A percentile compares a stretch with the other conserved stretches of the same genome.
Evolutionary conservation across 495 filamentous ascomycete genomes (phyloP).

Genomic region (Penicillium malachiteum): DNA sequence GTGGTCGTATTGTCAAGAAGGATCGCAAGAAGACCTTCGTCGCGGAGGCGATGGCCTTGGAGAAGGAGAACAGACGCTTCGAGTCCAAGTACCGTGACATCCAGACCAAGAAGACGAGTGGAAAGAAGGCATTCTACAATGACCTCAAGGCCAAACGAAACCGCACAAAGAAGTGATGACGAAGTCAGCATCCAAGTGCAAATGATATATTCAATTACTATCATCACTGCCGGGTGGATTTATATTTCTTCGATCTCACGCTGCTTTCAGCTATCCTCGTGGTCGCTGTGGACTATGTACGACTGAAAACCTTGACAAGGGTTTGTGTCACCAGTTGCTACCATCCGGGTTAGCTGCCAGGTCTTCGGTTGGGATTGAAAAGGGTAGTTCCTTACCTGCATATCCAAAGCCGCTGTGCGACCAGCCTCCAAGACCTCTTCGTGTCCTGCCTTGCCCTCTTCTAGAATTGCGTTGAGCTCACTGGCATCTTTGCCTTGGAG

Average conservation of each 20-base stretch:
- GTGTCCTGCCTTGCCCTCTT: conserved; percentile 68
- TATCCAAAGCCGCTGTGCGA: conserved; percentile 58
- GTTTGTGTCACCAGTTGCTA: conserved; percentile 43
- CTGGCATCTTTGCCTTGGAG: conserved; percentile 40
- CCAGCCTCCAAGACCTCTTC: conserved; percentile 71
- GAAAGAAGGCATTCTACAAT: conserved; percentile 72
- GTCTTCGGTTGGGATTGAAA: background rate
- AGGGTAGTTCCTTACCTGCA: conserved; percentile 56
- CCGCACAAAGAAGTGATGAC: conserved; percentile 32
- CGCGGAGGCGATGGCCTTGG: conserved; percentile 75
- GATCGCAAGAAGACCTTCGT: conserved; percentile 87
- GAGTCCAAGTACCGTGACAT: conserved; percentile 71
- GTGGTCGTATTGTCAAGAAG: conserved; percentile 73
- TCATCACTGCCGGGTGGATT: background rate
- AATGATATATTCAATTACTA: background rate
- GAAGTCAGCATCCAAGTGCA: background rate
- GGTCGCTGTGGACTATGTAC: background rate
- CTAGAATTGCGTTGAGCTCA: conserved; percentile 56
- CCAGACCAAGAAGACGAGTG: conserved; percentile 64
- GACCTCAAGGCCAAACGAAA: conserved; percentile 58
- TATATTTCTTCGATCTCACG: too few relatives aligned
- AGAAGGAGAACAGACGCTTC: conserved; percentile 59
- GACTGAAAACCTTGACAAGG: conserved; percentile 31
- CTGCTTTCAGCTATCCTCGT: too few relatives aligned
- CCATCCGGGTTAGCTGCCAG: conserved; percentile 15